These are phyloP conservation scores for Graphilbum ipis-grandicollis DNA, from an alignment of 2,329 filamentous ascomycete genomes.

Conservation along the genomic window DNA sequence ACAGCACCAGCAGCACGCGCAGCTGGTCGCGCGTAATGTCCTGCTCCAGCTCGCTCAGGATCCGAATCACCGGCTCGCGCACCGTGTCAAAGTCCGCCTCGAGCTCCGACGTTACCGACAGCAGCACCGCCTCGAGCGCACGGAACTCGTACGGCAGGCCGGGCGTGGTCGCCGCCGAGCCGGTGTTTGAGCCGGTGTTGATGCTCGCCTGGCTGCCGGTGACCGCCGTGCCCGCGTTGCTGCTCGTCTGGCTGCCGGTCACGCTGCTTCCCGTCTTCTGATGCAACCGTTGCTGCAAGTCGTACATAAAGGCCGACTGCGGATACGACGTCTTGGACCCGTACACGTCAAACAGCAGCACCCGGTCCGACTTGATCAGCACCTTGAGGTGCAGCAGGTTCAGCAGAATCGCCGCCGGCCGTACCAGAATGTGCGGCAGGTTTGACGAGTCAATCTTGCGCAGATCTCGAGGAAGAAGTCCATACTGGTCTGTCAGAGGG, in stretches of 20 bases:
- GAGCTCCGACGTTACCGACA: conserved; percentile 79
- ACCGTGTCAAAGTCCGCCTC: conserved; percentile 93
- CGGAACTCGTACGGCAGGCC: conserved; percentile 88
- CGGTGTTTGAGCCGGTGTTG: too few species aligned
- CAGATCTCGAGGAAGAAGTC: conserved; percentile 79
- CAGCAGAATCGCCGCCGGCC: conserved; percentile 81
- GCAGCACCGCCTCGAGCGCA: conserved; percentile 84
- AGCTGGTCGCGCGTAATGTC: conserved; percentile 94
- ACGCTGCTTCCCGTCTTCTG: too few species aligned
- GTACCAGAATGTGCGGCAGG: conserved; percentile 85
- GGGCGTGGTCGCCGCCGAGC: conserved; percentile 32
- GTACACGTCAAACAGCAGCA: conserved; percentile 91
- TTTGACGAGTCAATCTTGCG: conserved; percentile 96
- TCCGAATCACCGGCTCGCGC: conserved; percentile 75
- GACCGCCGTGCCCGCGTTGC: conserved; percentile 20
- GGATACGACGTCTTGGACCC: conserved; percentile 88
- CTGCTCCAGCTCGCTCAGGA: conserved; percentile 81
- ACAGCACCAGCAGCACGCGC: conserved; percentile 76
- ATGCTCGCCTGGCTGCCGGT: too few species aligned
- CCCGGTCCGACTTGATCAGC: conserved; percentile 79
- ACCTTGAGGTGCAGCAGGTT: conserved; percentile 94
- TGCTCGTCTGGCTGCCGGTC: too few species aligned
- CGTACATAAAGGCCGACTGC: conserved; percentile 95
- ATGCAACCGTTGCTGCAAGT: conserved; percentile 78
- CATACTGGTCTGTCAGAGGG: conserved; percentile 36